Evolutionary conservation across 1,139 yeast species (phyloP), one percentile per base, ranked within the genome.

Genomic region (Scheffersomyces stambukii): DNA sequence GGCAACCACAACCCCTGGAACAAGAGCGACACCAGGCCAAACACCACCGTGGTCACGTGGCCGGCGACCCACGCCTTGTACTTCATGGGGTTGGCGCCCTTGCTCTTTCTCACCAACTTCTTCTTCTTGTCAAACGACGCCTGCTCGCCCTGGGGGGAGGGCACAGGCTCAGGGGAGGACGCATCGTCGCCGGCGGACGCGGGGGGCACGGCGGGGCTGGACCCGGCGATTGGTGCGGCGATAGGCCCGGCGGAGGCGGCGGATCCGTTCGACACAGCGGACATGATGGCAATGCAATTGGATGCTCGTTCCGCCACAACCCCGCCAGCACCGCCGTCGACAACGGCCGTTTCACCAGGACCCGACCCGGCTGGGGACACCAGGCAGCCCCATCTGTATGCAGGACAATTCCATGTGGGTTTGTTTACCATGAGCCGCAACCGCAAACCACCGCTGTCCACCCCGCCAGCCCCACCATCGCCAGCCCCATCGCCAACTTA

Each of bases 1-100:
- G 59, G 60, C 40, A 72, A 51, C 57, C 69, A 59, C 21, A 67
- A 57, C 27, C 57, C 42, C 45, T 76, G 80, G 45, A 73, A 75
- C 0, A 59, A 25, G 16, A 70, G 43, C 31, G 75, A 68, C 16
- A 77, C 39, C 1, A 57, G 18, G 3, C 86, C 84, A 43, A 70
- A 75, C 1, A 46, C 60, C 16, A 81, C 32, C 1, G 79, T 63
- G 6, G 60, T 20, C 0, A 39, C 37, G 53, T 82, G 91, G 6
- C 91, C 91, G 1, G 57, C 67, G 3, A 77, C 42, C 93, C 93
- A 82, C 8, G 66, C 37, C 32, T 63, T 49, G 45, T 70, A 69
- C 45, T 74, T 64, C 30, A 70, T 37, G 8, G 72, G 69, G 32
- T 57, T 57, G 12, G 66, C 48, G n/a, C 48, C 54, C 5, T 48